Conservation (phyloP, 305 asterid species). For the Stenogyne calaminthoides region DNA sequence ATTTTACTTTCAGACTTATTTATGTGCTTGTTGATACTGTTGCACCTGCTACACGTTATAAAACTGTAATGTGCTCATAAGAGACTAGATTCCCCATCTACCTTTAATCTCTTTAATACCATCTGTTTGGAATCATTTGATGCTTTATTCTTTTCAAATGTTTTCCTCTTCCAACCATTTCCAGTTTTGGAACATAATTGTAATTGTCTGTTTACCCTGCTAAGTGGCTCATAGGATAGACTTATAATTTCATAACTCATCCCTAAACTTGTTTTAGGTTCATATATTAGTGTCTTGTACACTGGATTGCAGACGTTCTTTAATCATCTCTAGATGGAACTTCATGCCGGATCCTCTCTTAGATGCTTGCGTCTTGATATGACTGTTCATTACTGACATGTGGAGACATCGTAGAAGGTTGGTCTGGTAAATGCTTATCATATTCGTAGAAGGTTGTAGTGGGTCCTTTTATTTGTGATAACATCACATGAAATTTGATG, state of each 20-base stretch:
- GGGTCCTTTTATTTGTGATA: constrained; percentile 18
- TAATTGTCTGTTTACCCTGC: constrained; percentile 15
- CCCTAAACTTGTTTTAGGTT: constrained; percentile 58
- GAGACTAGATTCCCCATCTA: background rate
- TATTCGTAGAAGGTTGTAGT: constrained; percentile 31
- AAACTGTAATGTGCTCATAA: background rate
- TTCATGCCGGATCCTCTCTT: constrained; percentile 54
- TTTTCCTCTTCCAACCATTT: background rate
- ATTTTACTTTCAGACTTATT: background rate
- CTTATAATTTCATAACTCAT: constrained; percentile 27
- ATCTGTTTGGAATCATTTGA: background rate
- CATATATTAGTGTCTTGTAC: constrained; percentile 54
- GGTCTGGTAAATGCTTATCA: constrained; percentile 38
- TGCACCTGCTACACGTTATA: background rate
- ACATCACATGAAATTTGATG: constrained; percentile 3
- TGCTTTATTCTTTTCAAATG: background rate
- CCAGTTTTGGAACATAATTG: background rate
- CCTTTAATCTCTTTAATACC: background rate
- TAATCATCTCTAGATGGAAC: constrained; percentile 52
- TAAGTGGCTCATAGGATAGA: constrained; percentile 25
- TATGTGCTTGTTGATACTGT: background rate
- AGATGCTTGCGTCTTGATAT: constrained; percentile 49
- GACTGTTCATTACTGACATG: constrained; percentile 43
- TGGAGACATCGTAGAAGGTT: constrained; percentile 56
- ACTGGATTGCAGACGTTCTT: constrained; percentile 60